phyloP scores from a whole-genome alignment of 768 basidiomycete genomes.

The Cytidiella melzeri region DNA sequence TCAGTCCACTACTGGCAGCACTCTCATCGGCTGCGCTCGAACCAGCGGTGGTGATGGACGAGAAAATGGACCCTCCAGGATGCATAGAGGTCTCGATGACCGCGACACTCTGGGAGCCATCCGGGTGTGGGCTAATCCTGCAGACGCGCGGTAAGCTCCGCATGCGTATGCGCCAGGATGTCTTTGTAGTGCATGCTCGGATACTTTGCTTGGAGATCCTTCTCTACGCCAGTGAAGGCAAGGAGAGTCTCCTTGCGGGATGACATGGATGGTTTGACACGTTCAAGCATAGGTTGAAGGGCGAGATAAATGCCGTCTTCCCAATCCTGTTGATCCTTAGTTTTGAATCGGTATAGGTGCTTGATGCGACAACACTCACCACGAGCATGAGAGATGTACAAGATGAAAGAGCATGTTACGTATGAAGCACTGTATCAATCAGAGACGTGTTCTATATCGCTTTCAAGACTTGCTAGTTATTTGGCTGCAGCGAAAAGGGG shows the following conservation, averaged over 20 bases:
- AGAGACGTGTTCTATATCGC: too few species aligned
- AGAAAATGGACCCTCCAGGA: slow-evolving; percentile 21
- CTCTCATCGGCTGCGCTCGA: slow-evolving; percentile 11
- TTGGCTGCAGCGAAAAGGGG: too few species aligned
- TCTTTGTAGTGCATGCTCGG: slow-evolving; percentile 56
- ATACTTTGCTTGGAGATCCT: slow-evolving; percentile 48
- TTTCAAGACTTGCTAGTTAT: too few species aligned
- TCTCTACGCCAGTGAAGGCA: slow-evolving; percentile 48
- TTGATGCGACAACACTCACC: slow-evolving; percentile 27
- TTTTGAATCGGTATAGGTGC: not conserved
- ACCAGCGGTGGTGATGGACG: slow-evolving; percentile 10
- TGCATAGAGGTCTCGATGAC: slow-evolving; percentile 23
- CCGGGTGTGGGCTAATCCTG: slow-evolving; percentile 15
- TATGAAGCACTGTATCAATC: too few species aligned
- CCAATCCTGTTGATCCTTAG: slow-evolving; percentile 49
- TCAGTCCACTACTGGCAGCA: slow-evolving; percentile 3
- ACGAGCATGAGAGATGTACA: too few species aligned
- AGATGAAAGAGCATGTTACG: too few species aligned
- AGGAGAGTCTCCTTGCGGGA: slow-evolving; percentile 44
- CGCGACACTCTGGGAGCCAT: slow-evolving; percentile 1
- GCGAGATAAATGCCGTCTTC: slow-evolving; percentile 57
- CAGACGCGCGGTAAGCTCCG: slow-evolving; percentile 29
- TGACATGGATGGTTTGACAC: slow-evolving; percentile 24
- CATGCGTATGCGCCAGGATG: slow-evolving; percentile 40
- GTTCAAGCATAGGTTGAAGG: slow-evolving; percentile 43